Conservation (phyloP, 768 basidiomycete genomes). For the Kwoniella dejecticola region DNA sequence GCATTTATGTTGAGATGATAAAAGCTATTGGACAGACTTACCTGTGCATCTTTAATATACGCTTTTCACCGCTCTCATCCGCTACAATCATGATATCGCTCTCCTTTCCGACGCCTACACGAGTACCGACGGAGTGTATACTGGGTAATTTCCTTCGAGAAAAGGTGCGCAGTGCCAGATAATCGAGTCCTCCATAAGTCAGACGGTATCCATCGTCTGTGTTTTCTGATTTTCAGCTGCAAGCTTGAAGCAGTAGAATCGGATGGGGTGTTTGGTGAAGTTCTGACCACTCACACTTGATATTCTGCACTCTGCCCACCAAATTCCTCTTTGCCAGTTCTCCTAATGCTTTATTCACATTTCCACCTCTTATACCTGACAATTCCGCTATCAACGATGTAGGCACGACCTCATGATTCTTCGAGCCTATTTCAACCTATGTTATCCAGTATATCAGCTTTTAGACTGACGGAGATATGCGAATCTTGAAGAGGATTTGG, state of each 20-base stretch:
- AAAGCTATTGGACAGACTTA: no score
- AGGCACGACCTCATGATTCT: conserved; percentile 96
- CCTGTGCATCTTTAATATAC: conserved; percentile 94
- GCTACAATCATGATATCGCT: conserved; percentile 70
- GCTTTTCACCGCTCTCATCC: conserved; percentile 76
- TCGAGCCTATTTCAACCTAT: conserved; percentile 95
- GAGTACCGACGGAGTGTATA: conserved; percentile 88
- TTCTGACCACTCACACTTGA: conserved; percentile 88
- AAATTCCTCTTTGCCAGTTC: conserved; percentile 88
- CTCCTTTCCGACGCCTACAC: conserved; percentile 98
- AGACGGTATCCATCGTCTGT: conserved; percentile 94
- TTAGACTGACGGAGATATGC: no score
- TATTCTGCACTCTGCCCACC: conserved; percentile 83
- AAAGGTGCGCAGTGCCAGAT: conserved; percentile 86
- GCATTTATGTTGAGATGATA: no score
- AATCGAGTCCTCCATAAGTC: conserved; percentile 99
- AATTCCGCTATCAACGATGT: conserved; percentile 85
- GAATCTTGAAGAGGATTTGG: no score
- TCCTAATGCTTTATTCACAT: conserved; percentile 89
- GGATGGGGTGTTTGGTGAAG: no score
- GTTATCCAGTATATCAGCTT: no score
- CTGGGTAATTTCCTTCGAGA: conserved; percentile 75
- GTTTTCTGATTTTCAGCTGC: no score
- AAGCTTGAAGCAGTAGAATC: no score
- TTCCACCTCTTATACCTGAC: conserved; percentile 86